A percentile compares a stretch with the other conserved stretches of the same genome.
These are phyloP conservation scores for Sclerotinia borealis DNA, from an alignment of 2,329 filamentous ascomycete species.

Conservation along the genomic window DNA sequence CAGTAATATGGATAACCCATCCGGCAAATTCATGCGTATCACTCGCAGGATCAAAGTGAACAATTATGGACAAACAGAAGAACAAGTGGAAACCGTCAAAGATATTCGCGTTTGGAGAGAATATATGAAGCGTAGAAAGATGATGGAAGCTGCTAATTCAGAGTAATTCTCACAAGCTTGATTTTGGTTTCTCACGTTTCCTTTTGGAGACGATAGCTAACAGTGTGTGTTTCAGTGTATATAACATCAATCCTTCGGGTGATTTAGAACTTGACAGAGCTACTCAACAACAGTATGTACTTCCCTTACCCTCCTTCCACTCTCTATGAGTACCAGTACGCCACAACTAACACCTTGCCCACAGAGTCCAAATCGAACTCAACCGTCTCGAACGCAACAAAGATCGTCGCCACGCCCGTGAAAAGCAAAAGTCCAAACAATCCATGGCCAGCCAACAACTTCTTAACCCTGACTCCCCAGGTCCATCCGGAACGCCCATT, in stretches of 20 bases:
- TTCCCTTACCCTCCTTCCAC: background rate
- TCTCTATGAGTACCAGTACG: no score
- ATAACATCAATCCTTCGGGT: conserved; percentile 57
- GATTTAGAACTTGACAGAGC: conserved; percentile 61
- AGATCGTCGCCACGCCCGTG: conserved; percentile 80
- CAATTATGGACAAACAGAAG: conserved; percentile 57
- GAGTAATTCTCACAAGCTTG: conserved; percentile 45
- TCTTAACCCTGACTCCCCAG: conserved; percentile 37
- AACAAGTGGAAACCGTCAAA: conserved; percentile 56
- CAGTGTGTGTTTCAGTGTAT: conserved; percentile 39
- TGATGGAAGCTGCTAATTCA: conserved; percentile 42
- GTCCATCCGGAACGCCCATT: conserved; percentile 35
- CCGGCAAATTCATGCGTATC: conserved; percentile 66
- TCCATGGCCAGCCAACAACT: conserved; percentile 12
- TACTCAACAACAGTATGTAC: conserved; percentile 48
- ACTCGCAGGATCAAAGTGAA: conserved; percentile 56
- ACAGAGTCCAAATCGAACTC: conserved; percentile 66
- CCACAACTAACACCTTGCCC: background rate
- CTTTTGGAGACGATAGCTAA: conserved; percentile 16
- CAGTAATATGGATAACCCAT: conserved; percentile 57
- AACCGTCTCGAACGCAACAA: conserved; percentile 85
- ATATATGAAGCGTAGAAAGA: conserved; percentile 69
- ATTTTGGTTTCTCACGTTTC: background rate
- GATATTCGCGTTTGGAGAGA: conserved; percentile 84
- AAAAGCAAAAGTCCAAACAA: conserved; percentile 70